These are phyloP conservation scores for Nasturtium officinale DNA, from an alignment of 345 rosid genomes.

Conservation along the genomic window DNA sequence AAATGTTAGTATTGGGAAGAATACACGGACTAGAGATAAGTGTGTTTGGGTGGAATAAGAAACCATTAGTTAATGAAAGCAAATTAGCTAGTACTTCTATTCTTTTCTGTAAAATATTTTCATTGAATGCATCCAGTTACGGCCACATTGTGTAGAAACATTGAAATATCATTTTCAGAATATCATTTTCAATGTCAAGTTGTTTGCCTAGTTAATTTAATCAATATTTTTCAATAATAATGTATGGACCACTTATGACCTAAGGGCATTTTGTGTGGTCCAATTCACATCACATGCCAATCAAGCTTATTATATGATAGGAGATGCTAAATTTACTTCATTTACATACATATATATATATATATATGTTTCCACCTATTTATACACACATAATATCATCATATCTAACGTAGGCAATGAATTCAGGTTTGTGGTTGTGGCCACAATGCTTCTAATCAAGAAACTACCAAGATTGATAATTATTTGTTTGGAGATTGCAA, in stretches of 20 bases:
- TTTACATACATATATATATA: too few relatives aligned
- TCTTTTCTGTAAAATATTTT: not conserved
- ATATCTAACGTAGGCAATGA: not conserved
- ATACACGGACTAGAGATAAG: not conserved
- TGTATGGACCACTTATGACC: slow-evolving; percentile 21
- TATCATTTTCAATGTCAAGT: slow-evolving; percentile 28
- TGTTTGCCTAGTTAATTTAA: slow-evolving; percentile 30
- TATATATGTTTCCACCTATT: slow-evolving; percentile 1
- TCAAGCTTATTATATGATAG: slow-evolving; percentile 34
- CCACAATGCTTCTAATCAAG: not conserved
- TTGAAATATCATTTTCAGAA: slow-evolving; percentile 31
- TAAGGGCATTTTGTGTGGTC: slow-evolving; percentile 27
- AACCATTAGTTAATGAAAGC: not conserved
- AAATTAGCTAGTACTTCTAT: too few relatives aligned
- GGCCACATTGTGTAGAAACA: slow-evolving; percentile 1
- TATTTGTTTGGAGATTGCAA: not conserved
- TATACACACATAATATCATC: not conserved
- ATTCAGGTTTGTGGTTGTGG: not conserved
- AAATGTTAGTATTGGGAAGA: not conserved
- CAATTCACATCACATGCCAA: slow-evolving; percentile 39
- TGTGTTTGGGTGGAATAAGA: not conserved
- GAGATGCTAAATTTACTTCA: slow-evolving; percentile 5
- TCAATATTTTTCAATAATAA: slow-evolving; percentile 10
- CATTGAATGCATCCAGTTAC: not conserved
- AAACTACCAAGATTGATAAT: not conserved